A percentile compares a stretch with the other conserved stretches of the same genome.
Evolutionary conservation across 257 asterid species (phyloP).

Genomic region (Mitragyna speciosa): DNA sequence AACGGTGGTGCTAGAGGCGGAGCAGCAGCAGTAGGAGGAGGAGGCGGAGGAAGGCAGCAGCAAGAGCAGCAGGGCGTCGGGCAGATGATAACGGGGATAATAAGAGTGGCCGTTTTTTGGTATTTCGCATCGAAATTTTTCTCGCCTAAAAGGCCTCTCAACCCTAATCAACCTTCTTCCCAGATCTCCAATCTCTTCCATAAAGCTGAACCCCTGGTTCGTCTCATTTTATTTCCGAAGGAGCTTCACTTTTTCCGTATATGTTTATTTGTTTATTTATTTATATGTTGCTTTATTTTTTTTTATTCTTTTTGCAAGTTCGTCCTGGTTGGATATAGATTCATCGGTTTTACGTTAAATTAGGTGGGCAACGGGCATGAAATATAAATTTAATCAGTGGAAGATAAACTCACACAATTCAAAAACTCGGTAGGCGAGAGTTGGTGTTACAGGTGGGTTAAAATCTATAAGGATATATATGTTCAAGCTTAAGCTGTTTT

Average conservation of each 20-base stretch:
- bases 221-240: constrained; percentile 4
- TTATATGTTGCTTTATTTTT: neutral
- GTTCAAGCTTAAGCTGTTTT: no score
- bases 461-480: no score
- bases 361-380: neutral
- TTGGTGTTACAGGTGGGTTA: no score
- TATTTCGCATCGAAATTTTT: constrained; percentile 91
- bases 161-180: constrained; percentile 44
- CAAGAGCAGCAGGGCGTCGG: constrained; percentile 62
- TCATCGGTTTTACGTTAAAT: no score
- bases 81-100: constrained; percentile 84
- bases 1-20: constrained; percentile 47
- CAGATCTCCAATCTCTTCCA: constrained; percentile 97
- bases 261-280: no score
- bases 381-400: neutral
- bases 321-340: no score
- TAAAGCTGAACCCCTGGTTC: constrained; percentile 77
- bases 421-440: no score
- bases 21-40: constrained; percentile 49
- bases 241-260: neutral
- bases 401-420: neutral
- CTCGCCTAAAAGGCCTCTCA: constrained; percentile 64
- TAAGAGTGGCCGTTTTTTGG: constrained; percentile 91
- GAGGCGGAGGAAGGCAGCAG: constrained; percentile 36
- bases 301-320: neutral